These are phyloP conservation scores for Talaromyces trachyspermus DNA, from an alignment of 495 filamentous ascomycete genomes.

Conservation along the genomic window DNA sequence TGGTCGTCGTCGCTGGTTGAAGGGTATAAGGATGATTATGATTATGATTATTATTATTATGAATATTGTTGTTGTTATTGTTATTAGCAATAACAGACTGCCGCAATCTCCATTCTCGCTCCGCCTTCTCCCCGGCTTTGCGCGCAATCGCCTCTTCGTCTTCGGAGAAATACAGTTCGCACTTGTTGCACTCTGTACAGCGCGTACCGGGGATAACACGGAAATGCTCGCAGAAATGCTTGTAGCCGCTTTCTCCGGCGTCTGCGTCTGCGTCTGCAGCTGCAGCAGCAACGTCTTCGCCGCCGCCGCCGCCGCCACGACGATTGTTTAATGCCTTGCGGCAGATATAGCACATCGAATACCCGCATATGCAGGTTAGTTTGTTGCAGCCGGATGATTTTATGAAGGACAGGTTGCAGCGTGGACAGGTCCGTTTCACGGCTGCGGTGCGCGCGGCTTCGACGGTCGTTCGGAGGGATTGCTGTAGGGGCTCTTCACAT, in stretches of 20 bases:
- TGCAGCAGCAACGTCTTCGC: constrained; percentile 12
- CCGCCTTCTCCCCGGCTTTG: constrained; percentile 70
- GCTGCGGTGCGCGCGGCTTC: constrained; percentile 88
- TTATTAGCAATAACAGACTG: constrained; percentile 33
- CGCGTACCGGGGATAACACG: constrained; percentile 57
- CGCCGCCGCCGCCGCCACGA: constrained; percentile 4
- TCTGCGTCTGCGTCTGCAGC: constrained; percentile 12
- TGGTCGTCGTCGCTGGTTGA: too few species aligned
- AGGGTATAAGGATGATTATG: too few species aligned
- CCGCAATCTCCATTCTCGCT: constrained; percentile 68
- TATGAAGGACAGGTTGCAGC: constrained; percentile 83
- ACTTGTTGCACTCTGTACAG: constrained; percentile 75
- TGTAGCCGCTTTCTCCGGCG: constrained; percentile 57
- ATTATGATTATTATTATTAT: constrained; percentile 3
- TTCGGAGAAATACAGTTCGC: constrained; percentile 83
- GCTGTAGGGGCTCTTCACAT: constrained; percentile 54
- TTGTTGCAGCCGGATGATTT: constrained; percentile 94
- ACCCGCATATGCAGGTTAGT: constrained; percentile 93
- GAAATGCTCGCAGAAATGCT: constrained; percentile 95
- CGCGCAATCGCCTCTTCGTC: constrained; percentile 73
- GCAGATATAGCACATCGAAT: constrained; percentile 95
- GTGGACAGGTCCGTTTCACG: constrained; percentile 90
- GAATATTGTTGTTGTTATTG: background rate
- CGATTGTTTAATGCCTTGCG: constrained; percentile 43
- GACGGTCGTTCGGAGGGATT: constrained; percentile 76